Conservation (phyloP, 1,139 yeast species). For the Wickerhamiella infanticola region DNA sequence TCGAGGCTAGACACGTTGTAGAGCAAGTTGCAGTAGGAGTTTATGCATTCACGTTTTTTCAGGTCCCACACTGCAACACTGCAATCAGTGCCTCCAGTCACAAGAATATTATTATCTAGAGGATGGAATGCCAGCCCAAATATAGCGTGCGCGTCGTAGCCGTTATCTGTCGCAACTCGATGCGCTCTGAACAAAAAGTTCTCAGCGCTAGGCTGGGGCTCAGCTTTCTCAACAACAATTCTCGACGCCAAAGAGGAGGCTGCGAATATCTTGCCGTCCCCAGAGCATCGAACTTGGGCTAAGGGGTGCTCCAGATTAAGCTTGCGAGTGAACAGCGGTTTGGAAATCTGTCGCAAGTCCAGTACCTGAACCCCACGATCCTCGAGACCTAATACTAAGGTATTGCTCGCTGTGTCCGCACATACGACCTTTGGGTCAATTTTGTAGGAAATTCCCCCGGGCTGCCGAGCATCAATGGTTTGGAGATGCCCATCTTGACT, state of each 20-base stretch:
- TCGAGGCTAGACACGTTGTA: not conserved
- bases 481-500: not conserved
- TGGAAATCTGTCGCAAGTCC: slow-evolving; percentile 5
- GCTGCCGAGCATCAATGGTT: not conserved
- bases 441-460: not conserved
- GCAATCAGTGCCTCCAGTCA: slow-evolving; percentile 1
- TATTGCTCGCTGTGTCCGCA: not conserved
- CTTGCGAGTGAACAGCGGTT: slow-evolving; percentile 3
- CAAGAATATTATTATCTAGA: not conserved
- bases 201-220: not conserved
- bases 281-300: slow-evolving; percentile 1
- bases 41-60: not conserved
- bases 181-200: slow-evolving; percentile 1
- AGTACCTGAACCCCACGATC: not conserved
- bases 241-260: slow-evolving; percentile 6
- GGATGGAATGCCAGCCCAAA: slow-evolving; percentile 3
- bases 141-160: slow-evolving; percentile 1
- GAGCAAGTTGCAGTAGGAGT: not conserved
- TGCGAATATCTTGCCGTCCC: slow-evolving; percentile 3
- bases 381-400: not conserved
- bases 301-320: slow-evolving; percentile 4
- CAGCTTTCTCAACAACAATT: slow-evolving; percentile 4
- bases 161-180: not conserved
- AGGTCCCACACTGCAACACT: not conserved
- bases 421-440: not conserved